Conservation (phyloP, 495 filamentous ascomycete species). For the Entonaema liquescens region DNA sequence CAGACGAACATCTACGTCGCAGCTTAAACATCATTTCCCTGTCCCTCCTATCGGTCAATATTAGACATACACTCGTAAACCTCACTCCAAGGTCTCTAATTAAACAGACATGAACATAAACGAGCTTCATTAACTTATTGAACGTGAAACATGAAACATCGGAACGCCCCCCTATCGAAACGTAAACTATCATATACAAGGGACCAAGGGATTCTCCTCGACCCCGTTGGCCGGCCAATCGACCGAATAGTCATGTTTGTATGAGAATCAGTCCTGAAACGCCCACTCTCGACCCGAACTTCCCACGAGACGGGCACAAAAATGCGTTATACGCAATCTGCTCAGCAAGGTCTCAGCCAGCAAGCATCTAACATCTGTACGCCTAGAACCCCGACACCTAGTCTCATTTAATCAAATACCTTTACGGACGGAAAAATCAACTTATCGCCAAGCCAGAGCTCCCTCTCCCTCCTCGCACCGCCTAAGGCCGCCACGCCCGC, state of each 20-base stretch:
- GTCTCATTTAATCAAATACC: background rate
- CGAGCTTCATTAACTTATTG: background rate
- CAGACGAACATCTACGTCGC: background rate
- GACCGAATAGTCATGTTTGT: conserved; percentile 13
- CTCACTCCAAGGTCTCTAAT: background rate
- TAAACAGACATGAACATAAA: background rate
- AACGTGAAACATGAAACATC: background rate
- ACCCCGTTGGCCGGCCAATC: conserved; percentile 2
- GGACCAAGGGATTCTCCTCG: conserved; percentile 7
- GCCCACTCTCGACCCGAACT: background rate
- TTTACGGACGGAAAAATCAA: background rate
- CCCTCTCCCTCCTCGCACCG: conserved; percentile 26
- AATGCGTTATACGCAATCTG: conserved; percentile 11
- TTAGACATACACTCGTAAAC: background rate
- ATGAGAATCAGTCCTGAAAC: conserved; percentile 15
- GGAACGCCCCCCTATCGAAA: background rate
- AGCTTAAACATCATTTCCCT: background rate
- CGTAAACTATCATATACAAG: conserved; percentile 9
- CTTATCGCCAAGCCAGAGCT: conserved; percentile 42
- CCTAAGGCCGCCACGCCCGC: conserved; percentile 31
- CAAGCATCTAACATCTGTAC: background rate
- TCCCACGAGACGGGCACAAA: conserved; percentile 6
- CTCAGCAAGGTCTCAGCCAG: background rate
- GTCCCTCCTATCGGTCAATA: background rate
- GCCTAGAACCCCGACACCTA: background rate